A percentile compares a stretch with the other conserved stretches of the same genome.
These are phyloP conservation scores for Talaromyces sp. DNA, from an alignment of 2,329 filamentous ascomycete genomes.

Conservation along the genomic window DNA sequence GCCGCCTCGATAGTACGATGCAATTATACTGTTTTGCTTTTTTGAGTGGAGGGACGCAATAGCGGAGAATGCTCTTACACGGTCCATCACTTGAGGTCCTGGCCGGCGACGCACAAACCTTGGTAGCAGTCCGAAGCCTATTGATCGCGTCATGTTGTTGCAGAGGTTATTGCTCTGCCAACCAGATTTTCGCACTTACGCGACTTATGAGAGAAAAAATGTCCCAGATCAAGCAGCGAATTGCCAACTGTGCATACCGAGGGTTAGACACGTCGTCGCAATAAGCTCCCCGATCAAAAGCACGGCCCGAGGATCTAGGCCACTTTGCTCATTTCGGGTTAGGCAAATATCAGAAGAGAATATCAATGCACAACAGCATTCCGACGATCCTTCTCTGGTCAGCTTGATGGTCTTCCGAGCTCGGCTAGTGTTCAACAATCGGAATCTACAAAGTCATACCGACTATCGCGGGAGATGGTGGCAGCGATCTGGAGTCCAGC, in stretches of 20 bases:
- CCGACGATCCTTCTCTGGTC: background rate
- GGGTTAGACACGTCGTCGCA: background rate
- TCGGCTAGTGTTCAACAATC: too few relatives aligned
- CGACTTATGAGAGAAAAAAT: background rate
- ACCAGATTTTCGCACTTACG: background rate
- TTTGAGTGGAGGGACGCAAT: background rate
- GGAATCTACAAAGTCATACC: too few relatives aligned
- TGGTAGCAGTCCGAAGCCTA: background rate
- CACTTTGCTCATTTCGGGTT: background rate
- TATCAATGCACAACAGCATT: background rate
- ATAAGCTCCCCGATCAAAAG: background rate
- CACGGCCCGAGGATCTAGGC: background rate
- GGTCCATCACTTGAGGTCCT: background rate
- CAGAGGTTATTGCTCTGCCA: background rate
- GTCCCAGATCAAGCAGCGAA: background rate
- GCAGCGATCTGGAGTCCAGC: too few relatives aligned
- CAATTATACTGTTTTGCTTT: slow-evolving; percentile 41
- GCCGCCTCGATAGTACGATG: slow-evolving; percentile 64
- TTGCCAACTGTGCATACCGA: background rate
- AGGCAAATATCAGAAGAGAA: background rate
- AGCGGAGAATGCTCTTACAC: background rate
- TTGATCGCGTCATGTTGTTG: background rate
- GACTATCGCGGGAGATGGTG: too few relatives aligned
- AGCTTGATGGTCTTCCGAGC: too few relatives aligned
- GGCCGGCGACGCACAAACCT: background rate